Base-by-base conservation (phyloP, 768 basidiomycete genomes). In the Boletus subparvulus region DNA sequence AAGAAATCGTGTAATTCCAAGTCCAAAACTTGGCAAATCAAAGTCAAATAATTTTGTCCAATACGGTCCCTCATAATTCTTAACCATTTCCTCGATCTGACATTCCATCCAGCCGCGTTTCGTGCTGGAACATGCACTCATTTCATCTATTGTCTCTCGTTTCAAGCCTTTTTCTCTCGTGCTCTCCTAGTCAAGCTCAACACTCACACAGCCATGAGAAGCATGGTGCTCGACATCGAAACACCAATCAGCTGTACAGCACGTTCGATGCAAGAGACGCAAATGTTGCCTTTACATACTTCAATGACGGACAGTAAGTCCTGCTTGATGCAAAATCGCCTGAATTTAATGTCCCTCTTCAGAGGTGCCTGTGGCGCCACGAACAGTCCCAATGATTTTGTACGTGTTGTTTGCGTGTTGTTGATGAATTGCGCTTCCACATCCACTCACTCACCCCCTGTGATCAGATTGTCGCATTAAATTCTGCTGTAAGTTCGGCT, bases 401-500 rank as follows among this genome's bases (percentile, higher is more conserved):
- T 73, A 50, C 19, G 70, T 61, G 41, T 41, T 26, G 36, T 30
- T 33, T 73, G 49, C 19, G 70, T 61, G 41, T 41, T 26, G 36
- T 30, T 33, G 33, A 41, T 33, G 1, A 35, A 36, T 26, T 24
- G 17, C 17, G 2, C 19, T 0, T 37, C 12, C 32, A 19, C 28
- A 7, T 36, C 37, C 8, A 26, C 26, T 48, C 28, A 39, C 44
- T 59, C 43, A 55, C n/a, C 4, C 4, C 45, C 17, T 21, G 30
- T 26, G 19, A 35, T 49, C 59, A 80, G 79, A 75, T 81, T 41
- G 78, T 80, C 19, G 80, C 80, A 13, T 54, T 80, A 43, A 77
- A 77, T 50, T 62, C 70, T 36, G 65, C 64, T 46, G 78, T 80
- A 61, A 54, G 75, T 58, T 37, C 3, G 17, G n/a, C 32, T 32